A percentile compares a stretch with the other conserved stretches of the same genome.
These are phyloP conservation scores for Seiridium cupressi DNA, from an alignment of 2,329 filamentous ascomycete genomes.

Conservation along the genomic window DNA sequence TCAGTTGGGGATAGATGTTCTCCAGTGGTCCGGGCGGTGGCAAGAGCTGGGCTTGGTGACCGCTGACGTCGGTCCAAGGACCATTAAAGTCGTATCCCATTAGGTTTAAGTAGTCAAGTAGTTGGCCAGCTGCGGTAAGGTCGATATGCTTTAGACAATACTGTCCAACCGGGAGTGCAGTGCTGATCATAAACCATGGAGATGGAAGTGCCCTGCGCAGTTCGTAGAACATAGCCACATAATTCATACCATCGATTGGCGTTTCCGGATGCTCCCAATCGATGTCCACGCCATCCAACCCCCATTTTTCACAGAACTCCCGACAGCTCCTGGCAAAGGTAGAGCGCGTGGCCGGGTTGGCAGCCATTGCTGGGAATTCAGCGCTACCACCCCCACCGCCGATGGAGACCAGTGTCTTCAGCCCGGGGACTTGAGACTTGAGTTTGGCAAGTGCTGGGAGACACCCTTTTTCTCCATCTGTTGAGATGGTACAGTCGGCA, in stretches of 20 bases:
- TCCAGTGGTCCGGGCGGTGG: constrained; percentile 29
- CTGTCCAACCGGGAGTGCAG: constrained; percentile 61
- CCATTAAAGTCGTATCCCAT: constrained; percentile 71
- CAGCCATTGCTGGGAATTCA: constrained; percentile 58
- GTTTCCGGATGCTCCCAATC: constrained; percentile 67
- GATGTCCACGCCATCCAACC: constrained; percentile 64
- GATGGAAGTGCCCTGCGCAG: constrained; percentile 54
- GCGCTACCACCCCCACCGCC: constrained; percentile 64
- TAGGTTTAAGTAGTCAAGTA: constrained; percentile 63
- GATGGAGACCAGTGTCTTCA: constrained; percentile 62
- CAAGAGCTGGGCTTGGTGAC: constrained; percentile 64
- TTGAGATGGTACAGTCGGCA: constrained; percentile 58
- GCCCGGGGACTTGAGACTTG: constrained; percentile 52
- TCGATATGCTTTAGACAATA: constrained; percentile 63
- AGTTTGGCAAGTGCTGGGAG: constrained; percentile 57
- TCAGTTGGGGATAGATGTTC: constrained; percentile 23
- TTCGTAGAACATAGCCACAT: constrained; percentile 52
- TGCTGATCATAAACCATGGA: constrained; percentile 56
- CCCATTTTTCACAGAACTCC: constrained; percentile 53
- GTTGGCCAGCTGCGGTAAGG: constrained; percentile 44
- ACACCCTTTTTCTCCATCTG: constrained; percentile 60
- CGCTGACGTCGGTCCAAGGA: constrained; percentile 58
- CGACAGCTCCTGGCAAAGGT: constrained; percentile 55
- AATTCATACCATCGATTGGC: constrained; percentile 53
- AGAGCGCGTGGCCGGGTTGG: constrained; percentile 41